Evolutionary conservation across 768 basidiomycete species (phyloP).

Genomic region (Leccinellum rugosiceps): DNA sequence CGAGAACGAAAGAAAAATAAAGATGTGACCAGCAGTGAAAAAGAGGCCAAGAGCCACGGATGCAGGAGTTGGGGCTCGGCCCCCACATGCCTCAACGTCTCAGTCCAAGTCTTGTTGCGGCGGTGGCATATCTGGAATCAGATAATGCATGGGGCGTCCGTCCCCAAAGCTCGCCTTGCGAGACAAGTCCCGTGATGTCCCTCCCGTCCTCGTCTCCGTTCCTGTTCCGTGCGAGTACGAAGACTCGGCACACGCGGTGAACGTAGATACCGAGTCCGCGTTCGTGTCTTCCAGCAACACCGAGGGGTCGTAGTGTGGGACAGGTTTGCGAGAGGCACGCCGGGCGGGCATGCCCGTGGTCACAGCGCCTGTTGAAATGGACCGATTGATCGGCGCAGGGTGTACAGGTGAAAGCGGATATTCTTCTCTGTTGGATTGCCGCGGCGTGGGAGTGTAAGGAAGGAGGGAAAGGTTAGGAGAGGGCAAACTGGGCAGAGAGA

Average conservation of each 20-base stretch:
- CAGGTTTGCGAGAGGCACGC: conserved; percentile 50
- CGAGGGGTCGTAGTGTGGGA: conserved; percentile 47
- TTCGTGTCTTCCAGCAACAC: conserved; percentile 22
- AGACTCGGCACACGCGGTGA: conserved; percentile 26
- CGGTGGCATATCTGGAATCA: conserved; percentile 58
- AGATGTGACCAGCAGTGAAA: not conserved
- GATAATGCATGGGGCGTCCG: conserved; percentile 48
- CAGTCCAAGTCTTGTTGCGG: conserved; percentile 26
- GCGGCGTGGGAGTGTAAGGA: conserved; percentile 13
- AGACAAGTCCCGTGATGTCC: conserved; percentile 22
- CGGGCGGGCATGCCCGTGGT: conserved; percentile 17
- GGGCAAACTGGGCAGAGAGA: conserved; percentile 29
- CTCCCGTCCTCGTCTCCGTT: conserved; percentile 3
- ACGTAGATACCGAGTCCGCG: too few species aligned
- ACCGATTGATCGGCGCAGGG: conserved; percentile 24
- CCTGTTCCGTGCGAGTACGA: conserved; percentile 29
- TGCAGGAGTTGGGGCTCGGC: not conserved
- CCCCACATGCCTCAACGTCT: not conserved
- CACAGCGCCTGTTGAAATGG: conserved; percentile 27
- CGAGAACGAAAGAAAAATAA: not conserved
- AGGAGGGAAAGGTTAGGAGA: conserved; percentile 12
- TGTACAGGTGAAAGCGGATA: conserved; percentile 27
- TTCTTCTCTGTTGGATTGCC: conserved; percentile 25
- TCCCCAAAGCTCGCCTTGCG: conserved; percentile 48
- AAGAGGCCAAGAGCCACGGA: not conserved